Evolutionary conservation across 768 basidiomycete genomes (phyloP).

Genomic region (Pleurotus tuber-regium): DNA sequence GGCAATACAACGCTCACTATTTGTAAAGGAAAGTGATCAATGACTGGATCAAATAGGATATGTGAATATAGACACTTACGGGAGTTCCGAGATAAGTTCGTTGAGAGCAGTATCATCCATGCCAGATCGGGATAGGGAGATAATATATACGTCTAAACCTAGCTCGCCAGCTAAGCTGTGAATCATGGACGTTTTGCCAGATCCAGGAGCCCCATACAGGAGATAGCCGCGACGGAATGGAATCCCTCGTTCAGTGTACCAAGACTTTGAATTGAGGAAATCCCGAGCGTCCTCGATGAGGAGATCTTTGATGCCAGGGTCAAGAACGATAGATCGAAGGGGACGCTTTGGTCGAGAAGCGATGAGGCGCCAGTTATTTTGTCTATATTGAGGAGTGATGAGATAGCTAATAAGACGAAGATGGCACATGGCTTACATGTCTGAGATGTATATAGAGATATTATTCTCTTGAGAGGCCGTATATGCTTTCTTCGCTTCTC

Average conservation of each 20-base stretch:
- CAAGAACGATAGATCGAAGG: slow-evolving; percentile 64
- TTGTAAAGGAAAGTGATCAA: no score
- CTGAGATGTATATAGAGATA: slow-evolving; percentile 53
- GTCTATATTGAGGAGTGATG: background rate
- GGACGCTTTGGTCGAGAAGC: slow-evolving; percentile 63
- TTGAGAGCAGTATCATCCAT: slow-evolving; percentile 62
- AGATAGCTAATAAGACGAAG: background rate
- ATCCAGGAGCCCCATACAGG: slow-evolving; percentile 73
- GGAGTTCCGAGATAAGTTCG: slow-evolving; percentile 58
- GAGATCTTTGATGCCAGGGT: slow-evolving; percentile 63
- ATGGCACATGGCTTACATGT: slow-evolving; percentile 26
- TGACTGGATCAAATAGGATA: no score
- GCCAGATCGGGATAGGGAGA: slow-evolving; percentile 61
- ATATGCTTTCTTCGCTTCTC: slow-evolving; percentile 53
- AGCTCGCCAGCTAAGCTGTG: slow-evolving; percentile 79
- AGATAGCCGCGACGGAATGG: slow-evolving; percentile 81
- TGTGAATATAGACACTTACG: slow-evolving; percentile 27
- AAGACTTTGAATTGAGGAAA: slow-evolving; percentile 63
- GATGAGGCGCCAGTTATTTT: slow-evolving; percentile 52
- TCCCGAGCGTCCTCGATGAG: slow-evolving; percentile 68
- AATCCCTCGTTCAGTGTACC: slow-evolving; percentile 77
- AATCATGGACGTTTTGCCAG: slow-evolving; percentile 79
- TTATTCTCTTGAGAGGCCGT: slow-evolving; percentile 46
- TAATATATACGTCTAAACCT: slow-evolving; percentile 67
- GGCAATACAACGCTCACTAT: slow-evolving; percentile 55